Evolutionary conservation across 495 filamentous ascomycete genomes (phyloP).

Genomic region (Hamigera avellanea): DNA sequence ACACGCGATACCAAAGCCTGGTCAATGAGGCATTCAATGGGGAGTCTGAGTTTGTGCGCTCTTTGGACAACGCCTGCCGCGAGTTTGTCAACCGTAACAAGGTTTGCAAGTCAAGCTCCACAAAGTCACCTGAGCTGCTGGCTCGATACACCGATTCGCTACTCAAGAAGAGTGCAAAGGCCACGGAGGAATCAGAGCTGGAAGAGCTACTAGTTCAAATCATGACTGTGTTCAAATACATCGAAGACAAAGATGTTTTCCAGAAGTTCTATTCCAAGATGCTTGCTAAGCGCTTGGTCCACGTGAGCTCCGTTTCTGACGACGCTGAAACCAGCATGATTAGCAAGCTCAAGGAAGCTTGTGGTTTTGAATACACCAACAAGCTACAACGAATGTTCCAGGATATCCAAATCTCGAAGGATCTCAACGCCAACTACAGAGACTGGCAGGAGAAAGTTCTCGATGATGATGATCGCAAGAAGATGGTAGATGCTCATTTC

Average conservation of each 20-base stretch:
- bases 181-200: conserved; percentile 84
- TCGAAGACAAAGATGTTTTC: conserved; percentile 99
- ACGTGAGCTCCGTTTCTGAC: conserved; percentile 86
- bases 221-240: conserved; percentile 99
- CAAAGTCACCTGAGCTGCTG: conserved; percentile 84
- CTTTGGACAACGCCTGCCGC: conserved; percentile 90
- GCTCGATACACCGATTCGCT: conserved; percentile 94
- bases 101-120: conserved; percentile 83
- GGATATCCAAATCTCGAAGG: conserved; percentile 97
- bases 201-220: conserved; percentile 87
- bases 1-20: conserved; percentile 81
- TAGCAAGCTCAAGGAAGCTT: conserved; percentile 96
- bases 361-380: conserved; percentile 98
- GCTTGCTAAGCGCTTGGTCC: conserved; percentile 88
- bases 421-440: conserved; percentile 80
- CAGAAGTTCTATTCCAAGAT: conserved; percentile 98
- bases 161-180: conserved; percentile 83
- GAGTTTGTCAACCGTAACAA: conserved; percentile 97
- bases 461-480: conserved; percentile 49
- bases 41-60: conserved; percentile 94
- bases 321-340: conserved; percentile 99
- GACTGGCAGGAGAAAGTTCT: conserved; percentile 52
- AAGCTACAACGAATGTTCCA: conserved; percentile 99
- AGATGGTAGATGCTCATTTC: conserved; percentile 63
- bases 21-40: conserved; percentile 90